Percentiles rank a stretch among this genome's conserved stretches.
phyloP scores from a whole-genome alignment of 306 rosid genomes.

The Vigna unguiculata region DNA sequence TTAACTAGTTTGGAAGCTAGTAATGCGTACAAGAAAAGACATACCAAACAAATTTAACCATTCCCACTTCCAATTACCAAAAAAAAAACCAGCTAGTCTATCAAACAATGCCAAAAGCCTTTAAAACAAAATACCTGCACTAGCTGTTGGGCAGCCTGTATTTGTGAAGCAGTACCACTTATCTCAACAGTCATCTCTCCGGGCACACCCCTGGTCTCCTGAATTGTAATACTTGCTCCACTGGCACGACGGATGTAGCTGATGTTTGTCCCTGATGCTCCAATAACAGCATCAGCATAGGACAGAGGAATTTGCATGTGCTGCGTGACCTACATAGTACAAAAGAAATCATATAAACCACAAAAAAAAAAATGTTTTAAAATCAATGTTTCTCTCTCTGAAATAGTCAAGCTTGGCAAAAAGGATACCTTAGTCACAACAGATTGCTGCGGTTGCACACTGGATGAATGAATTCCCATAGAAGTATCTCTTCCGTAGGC shows the following conservation, averaged over 20 bases:
- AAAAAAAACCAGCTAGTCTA: neutral
- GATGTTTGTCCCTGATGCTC: conserved; percentile 64
- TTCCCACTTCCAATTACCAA: neutral
- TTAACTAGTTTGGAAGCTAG: conserved; percentile 12
- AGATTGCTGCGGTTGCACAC: conserved; percentile 49
- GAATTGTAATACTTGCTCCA: conserved; percentile 70
- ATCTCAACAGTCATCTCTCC: conserved; percentile 75
- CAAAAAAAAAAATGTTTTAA: conserved; percentile 1
- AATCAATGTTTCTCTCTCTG: neutral
- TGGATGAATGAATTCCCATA: conserved; percentile 50
- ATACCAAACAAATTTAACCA: conserved; percentile 3
- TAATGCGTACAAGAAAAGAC: conserved; percentile 2
- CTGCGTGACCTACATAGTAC: conserved; percentile 57
- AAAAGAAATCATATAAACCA: conserved; percentile 24
- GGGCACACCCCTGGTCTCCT: conserved; percentile 70
- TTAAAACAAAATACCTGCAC: conserved; percentile 57
- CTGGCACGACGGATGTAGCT: conserved; percentile 72
- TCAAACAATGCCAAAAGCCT: conserved; percentile 1
- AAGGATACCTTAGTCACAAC: conserved; percentile 55
- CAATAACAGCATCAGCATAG: conserved; percentile 69
- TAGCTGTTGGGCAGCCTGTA: conserved; percentile 66
- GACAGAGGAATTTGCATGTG: conserved; percentile 75
- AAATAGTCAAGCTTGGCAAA: conserved; percentile 15
- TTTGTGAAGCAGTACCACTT: conserved; percentile 64
- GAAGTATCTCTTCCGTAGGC: conserved; percentile 49